Evolutionary conservation across 1,284 basidiomycete genomes (phyloP).

Genomic region (Pisolithus thermaeus): DNA sequence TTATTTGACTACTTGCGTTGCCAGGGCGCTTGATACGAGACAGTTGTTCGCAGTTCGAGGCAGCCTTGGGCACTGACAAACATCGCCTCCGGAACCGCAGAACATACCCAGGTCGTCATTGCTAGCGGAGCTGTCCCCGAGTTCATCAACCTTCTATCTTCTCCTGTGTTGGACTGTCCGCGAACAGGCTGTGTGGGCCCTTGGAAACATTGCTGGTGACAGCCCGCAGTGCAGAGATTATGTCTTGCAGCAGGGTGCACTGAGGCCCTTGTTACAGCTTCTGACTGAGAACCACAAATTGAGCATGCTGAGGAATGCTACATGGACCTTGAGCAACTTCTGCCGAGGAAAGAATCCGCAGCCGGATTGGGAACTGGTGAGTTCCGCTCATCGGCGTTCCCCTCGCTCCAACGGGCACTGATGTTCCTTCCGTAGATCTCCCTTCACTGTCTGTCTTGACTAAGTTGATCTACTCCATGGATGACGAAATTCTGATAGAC

Average conservation of each 20-base stretch:
- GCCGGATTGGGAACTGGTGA: constrained; percentile 89
- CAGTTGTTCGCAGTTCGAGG: constrained; percentile 78
- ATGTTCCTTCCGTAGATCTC: constrained; percentile 64
- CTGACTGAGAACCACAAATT: constrained; percentile 89
- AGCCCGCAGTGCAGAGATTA: constrained; percentile 93
- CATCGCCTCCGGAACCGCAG: constrained; percentile 98
- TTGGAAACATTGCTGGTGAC: constrained; percentile 96
- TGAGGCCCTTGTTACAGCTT: constrained; percentile 66
- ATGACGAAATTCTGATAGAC: constrained; percentile 99
- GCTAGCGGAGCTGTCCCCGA: constrained; percentile 93
- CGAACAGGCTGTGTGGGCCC: constrained; percentile 95
- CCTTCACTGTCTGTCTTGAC: constrained; percentile 91
- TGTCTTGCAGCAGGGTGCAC: constrained; percentile 73
- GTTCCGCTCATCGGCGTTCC: constrained; percentile 14
- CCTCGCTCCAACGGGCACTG: constrained; percentile 5
- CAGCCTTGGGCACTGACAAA: constrained; percentile 99
- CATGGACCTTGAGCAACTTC: constrained; percentile 98
- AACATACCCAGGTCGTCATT: constrained; percentile 98
- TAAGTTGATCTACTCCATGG: constrained; percentile 98
- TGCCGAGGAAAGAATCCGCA: constrained; percentile 95
- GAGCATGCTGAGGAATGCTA: constrained; percentile 96
- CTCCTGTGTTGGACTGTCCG: constrained; percentile 86
- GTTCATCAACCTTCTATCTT: constrained; percentile 91
- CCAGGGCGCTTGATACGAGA: neutral
- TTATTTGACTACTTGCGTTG: neutral